Evolutionary conservation across 306 rosid species (phyloP), one percentile per base, ranked within the genome.

Genomic region (Cicer pinnatifidum): DNA sequence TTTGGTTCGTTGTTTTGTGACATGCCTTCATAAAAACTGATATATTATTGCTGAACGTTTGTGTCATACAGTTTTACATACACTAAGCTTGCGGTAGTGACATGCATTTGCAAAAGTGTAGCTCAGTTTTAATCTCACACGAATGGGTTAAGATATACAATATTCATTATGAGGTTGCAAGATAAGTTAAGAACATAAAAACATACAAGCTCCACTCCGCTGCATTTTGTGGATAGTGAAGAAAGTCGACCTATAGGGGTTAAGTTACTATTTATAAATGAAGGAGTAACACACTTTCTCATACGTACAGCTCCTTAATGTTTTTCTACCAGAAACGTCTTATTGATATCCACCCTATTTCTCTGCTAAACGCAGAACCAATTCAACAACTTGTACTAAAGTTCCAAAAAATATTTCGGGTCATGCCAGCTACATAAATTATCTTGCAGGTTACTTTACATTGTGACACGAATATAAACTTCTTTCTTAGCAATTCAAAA

Each of bases 381-480:
- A 4, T 23, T 57, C 11, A 23, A 23, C 28, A 23, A 16, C 9
- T 16, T 11, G 43, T 11, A 58, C 28, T 40, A 11, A 10, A 58
- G 17, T 33, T 58, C 43, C 40, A 23, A 11, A 11, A 28, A 6
- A 12, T 33, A 12, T 9, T 11, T 54, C 61, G 19, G 38, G 13
- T 56, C 62, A 56, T 3, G 62, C 35, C 13, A 20, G 62, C 62
- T 56, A n/a, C 35, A 63, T 33, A 63, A 41, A 64, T 17, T 63
- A 17, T 17, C 33, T 10, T 16, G 48, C 47, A 62, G 20, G 67
- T 61, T 61, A 39, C 47, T n/a, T 62, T 9, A 39, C 47, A 38
- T 62, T 9, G 48, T 3, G 11, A 39, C 6, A 40, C 2, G 16
- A 63, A 9, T 40, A 17, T 69, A 23, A 38, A 39, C 52, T 77